phyloP scores from a whole-genome alignment of 306 rosid species.

The Acacia crassicarpa region DNA sequence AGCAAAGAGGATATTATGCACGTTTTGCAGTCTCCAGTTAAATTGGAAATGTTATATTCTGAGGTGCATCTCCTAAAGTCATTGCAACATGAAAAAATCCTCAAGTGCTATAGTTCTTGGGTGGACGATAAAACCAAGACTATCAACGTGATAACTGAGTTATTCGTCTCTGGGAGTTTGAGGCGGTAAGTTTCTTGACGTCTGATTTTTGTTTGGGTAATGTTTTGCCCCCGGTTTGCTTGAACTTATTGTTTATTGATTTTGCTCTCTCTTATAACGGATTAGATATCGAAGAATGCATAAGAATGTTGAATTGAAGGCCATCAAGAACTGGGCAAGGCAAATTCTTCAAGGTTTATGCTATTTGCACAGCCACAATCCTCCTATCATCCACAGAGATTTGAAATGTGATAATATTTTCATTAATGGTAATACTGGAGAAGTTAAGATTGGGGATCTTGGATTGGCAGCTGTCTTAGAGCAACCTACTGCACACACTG shows the following conservation, averaged over 20 bases:
- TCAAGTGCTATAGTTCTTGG: constrained; percentile 74
- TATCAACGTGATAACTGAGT: constrained; percentile 86
- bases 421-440: constrained; percentile 84
- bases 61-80: constrained; percentile 87
- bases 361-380: constrained; percentile 75
- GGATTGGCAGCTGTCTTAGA: constrained; percentile 87
- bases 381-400: constrained; percentile 91
- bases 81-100: constrained; percentile 75
- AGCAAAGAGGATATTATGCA: constrained; percentile 69
- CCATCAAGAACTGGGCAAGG: constrained; percentile 96
- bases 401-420: constrained; percentile 90
- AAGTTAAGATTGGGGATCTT: constrained; percentile 92
- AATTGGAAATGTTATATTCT: constrained; percentile 68
- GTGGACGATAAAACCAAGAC: constrained; percentile 71
- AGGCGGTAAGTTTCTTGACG: constrained; percentile 61
- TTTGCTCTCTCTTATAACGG: background rate
- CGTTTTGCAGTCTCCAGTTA: constrained; percentile 68
- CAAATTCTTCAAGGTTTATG: constrained; percentile 81
- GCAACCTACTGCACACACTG: constrained; percentile 92
- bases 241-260: background rate
- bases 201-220: background rate
- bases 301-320: constrained; percentile 66
- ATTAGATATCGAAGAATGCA: constrained; percentile 77
- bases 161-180: constrained; percentile 91
- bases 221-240: background rate